Conservation (phyloP, 306 rosid genomes). For the Quercus cerris region DNA sequence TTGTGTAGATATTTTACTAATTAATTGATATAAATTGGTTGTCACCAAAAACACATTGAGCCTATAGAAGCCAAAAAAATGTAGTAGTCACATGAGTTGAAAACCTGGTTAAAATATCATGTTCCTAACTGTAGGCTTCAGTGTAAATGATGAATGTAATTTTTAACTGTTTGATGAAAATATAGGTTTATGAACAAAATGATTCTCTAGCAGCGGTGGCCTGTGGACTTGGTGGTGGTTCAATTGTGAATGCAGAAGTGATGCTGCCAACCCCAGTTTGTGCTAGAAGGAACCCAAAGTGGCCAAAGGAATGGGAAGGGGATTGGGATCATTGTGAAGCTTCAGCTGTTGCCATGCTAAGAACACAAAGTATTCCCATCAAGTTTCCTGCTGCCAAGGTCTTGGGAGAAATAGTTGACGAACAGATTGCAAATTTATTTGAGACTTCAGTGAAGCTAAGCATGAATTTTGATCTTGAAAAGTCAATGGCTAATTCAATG, state of each 20-base stretch:
- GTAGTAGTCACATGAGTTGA: neutral
- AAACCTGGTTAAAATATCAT: neutral
- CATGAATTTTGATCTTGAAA: constrained; percentile 30
- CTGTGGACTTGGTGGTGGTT: constrained; percentile 44
- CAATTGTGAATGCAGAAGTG: constrained; percentile 38
- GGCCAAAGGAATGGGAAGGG: constrained; percentile 43
- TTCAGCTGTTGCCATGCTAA: constrained; percentile 34
- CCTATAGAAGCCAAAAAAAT: neutral
- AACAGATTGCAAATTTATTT: constrained; percentile 18
- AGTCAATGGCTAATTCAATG: constrained; percentile 1
- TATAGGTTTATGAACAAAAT: constrained; percentile 23
- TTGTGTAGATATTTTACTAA: too few species aligned
- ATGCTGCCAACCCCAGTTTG: constrained; percentile 29
- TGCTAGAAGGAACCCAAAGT: constrained; percentile 29
- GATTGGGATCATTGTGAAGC: constrained; percentile 36
- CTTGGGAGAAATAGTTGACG: constrained; percentile 19
- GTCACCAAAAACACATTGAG: too few species aligned
- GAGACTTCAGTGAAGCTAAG: constrained; percentile 28
- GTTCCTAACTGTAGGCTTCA: neutral
- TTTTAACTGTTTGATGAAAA: neutral
- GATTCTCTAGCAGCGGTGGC: constrained; percentile 31
- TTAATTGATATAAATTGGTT: too few species aligned
- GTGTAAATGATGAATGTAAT: neutral
- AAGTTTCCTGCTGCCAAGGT: constrained; percentile 27
- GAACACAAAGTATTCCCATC: constrained; percentile 22